Conservation (phyloP, 208 protist species). For the Trypanosoma scelopori region DNA sequence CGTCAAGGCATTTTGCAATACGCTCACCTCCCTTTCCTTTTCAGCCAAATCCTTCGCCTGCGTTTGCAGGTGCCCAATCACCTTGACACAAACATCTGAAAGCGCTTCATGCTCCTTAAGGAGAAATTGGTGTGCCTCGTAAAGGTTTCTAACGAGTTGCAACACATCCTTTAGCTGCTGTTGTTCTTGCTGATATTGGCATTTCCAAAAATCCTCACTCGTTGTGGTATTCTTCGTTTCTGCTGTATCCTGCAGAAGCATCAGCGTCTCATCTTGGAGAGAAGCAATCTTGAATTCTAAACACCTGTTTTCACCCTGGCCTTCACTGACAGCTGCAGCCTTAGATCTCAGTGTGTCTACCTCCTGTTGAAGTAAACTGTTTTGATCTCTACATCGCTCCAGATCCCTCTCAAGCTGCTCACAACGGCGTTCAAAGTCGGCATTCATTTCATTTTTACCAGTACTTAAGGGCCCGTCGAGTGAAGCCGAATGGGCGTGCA, state of each 20-base stretch:
- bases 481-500: background rate
- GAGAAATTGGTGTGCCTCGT: background rate
- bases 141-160: background rate
- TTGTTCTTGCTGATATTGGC: constrained; percentile 2
- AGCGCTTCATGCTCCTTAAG: constrained; percentile 4
- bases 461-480: background rate
- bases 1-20: background rate
- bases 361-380: constrained; percentile 6
- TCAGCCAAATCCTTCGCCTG: background rate
- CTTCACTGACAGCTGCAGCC: background rate
- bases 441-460: background rate
- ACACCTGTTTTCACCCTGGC: background rate
- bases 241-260: background rate
- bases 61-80: background rate
- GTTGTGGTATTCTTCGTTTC: background rate
- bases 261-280: background rate
- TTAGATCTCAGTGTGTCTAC: background rate
- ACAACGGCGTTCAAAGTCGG: background rate
- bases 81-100: background rate
- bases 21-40: constrained; percentile 6
- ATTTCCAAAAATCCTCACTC: background rate
- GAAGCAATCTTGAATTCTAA: constrained; percentile 3
- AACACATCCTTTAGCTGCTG: background rate
- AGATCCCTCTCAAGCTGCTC: constrained; percentile 4
- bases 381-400: background rate